A percentile compares a stretch with the other conserved stretches of the same genome.
Evolutionary conservation across 2,329 filamentous ascomycete species (phyloP).

Genomic region (Phoma sp.): DNA sequence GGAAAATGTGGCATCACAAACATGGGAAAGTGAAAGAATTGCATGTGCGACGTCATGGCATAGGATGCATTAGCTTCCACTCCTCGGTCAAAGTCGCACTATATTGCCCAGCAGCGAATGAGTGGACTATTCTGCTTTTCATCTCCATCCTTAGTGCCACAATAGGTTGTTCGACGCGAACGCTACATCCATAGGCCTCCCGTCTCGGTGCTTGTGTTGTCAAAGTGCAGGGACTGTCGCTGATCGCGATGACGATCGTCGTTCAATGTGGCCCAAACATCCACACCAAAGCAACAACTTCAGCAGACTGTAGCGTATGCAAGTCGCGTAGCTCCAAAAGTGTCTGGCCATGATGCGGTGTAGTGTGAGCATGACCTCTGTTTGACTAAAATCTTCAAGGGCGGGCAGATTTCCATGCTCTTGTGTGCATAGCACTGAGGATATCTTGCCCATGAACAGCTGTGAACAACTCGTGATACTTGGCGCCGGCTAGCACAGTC

Average conservation of each 20-base stretch:
- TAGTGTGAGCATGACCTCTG: neutral
- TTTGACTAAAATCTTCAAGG: neutral
- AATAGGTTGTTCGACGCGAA: neutral
- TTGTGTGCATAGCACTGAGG: neutral
- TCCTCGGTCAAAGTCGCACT: conserved; percentile 16
- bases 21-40: conserved; percentile 30
- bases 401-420: neutral
- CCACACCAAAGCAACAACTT: neutral
- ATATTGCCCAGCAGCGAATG: conserved; percentile 2
- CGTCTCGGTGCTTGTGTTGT: neutral
- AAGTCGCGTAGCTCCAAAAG: neutral
- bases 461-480: conserved; percentile 3
- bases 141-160: conserved; percentile 7
- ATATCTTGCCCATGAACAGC: neutral
- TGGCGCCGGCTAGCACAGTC: conserved; percentile 7
- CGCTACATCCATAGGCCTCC: neutral
- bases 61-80: conserved; percentile 13
- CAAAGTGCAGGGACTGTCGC: conserved; percentile 4
- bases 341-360: neutral
- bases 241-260: conserved; percentile 14
- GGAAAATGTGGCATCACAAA: neutral
- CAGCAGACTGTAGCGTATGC: neutral
- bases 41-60: conserved; percentile 30
- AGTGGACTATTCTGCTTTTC: neutral
- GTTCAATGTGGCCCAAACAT: conserved; percentile 6